A percentile compares a stretch with the other conserved stretches of the same genome.
Conservation (phyloP, 2,329 filamentous ascomycete species). For the Phaeosphaeriaceae sp. region DNA sequence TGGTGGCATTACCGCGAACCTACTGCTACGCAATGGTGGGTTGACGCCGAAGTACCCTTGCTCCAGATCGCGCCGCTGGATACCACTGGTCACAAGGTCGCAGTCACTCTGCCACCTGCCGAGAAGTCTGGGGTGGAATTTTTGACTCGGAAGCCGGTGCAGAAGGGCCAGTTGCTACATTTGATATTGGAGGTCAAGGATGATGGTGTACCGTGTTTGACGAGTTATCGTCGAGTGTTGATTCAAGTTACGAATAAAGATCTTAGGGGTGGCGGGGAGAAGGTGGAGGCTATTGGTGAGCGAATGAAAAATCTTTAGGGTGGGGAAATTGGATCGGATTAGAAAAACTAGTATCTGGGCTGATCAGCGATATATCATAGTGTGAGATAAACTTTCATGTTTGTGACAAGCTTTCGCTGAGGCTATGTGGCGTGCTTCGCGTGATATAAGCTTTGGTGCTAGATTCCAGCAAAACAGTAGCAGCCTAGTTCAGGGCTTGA, state of each 20-base stretch:
- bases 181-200: constrained; percentile 59
- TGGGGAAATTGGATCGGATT: too few relatives aligned
- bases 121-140: constrained; percentile 52
- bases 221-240: constrained; percentile 56
- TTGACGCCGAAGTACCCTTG: constrained; percentile 50
- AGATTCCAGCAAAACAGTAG: too few relatives aligned
- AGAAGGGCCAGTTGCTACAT: constrained; percentile 55
- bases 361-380: too few relatives aligned
- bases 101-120: constrained; percentile 51
- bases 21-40: constrained; percentile 53
- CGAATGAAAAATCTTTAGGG: constrained; percentile 9
- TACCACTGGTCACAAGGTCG: constrained; percentile 34
- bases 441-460: too few relatives aligned
- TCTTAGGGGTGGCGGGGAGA: constrained; percentile 26
- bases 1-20: constrained; percentile 59
- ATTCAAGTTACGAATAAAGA: constrained; percentile 45
- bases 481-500: too few relatives aligned
- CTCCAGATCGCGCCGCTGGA: constrained; percentile 43
- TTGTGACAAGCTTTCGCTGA: too few relatives aligned
- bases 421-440: too few relatives aligned
- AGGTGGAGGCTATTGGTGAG: constrained; percentile 5
- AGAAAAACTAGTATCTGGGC: too few relatives aligned
- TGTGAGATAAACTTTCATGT: too few relatives aligned
- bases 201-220: constrained; percentile 52
- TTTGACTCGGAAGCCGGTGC: constrained; percentile 44